Conservation (phyloP, 2,329 filamentous ascomycete genomes). For the Penicillium rolfsii region DNA sequence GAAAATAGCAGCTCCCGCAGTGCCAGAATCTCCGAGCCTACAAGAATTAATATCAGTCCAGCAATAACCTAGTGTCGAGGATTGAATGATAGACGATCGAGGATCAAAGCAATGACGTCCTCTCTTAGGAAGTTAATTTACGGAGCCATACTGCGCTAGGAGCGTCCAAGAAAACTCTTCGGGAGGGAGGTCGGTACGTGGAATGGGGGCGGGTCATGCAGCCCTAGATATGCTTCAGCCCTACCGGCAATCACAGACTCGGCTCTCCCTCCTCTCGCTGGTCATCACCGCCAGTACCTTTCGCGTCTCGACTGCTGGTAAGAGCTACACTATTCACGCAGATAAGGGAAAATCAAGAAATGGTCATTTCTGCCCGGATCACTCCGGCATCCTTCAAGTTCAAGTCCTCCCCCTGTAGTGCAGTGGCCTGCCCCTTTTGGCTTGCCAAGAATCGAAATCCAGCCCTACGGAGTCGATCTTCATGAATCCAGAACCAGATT, state of each 20-base stretch:
- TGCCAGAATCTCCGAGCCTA: neutral
- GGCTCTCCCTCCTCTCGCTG: neutral
- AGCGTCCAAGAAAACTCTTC: neutral
- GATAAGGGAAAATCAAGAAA: neutral
- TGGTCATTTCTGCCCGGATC: neutral
- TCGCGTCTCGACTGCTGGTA: neutral
- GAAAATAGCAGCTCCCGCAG: neutral
- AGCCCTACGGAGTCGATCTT: neutral
- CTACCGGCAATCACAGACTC: neutral
- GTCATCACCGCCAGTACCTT: neutral
- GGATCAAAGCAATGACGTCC: neutral
- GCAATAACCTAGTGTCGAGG: neutral
- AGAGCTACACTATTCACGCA: neutral
- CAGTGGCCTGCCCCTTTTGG: neutral
- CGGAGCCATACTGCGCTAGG: too few species aligned
- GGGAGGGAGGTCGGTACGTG: neutral
- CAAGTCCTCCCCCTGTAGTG: neutral
- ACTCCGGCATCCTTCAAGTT: neutral
- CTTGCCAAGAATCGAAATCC: neutral
- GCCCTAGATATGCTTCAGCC: neutral
- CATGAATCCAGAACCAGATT: neutral
- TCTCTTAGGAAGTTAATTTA: neutral
- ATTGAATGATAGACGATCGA: too few species aligned
- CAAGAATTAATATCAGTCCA: neutral
- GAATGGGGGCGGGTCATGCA: neutral